These are phyloP conservation scores for Malus asiatica DNA, from an alignment of 306 rosid genomes.

Conservation along the genomic window DNA sequence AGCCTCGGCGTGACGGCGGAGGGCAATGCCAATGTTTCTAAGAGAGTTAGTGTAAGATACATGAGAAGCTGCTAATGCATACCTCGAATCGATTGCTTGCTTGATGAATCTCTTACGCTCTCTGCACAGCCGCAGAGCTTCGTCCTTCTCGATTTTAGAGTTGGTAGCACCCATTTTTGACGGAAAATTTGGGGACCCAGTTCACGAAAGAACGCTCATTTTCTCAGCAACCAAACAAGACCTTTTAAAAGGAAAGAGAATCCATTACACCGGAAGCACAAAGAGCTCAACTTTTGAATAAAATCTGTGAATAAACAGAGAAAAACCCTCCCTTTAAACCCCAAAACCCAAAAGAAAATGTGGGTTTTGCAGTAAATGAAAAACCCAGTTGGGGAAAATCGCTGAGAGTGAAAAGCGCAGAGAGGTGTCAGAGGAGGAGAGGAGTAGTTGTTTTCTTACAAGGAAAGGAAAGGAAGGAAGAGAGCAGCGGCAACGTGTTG, in stretches of 20 bases:
- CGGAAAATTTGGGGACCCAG: conserved; percentile 8
- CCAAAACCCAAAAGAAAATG: no score
- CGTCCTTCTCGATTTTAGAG: conserved; percentile 69
- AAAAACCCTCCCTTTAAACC: no score
- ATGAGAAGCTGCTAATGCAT: conserved; percentile 78
- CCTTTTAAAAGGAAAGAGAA: no score
- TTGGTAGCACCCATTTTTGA: conserved; percentile 63
- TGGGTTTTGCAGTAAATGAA: not conserved
- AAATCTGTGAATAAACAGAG: no score
- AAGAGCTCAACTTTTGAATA: no score
- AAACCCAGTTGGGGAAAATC: no score
- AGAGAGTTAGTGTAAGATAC: conserved; percentile 74
- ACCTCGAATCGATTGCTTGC: conserved; percentile 83
- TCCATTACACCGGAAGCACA: no score
- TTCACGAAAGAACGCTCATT: conserved; percentile 3
- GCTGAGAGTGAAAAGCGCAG: no score
- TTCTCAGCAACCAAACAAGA: no score
- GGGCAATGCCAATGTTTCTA: conserved; percentile 61
- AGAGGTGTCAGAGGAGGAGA: not conserved
- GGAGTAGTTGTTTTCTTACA: not conserved
- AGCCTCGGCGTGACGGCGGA: conserved; percentile 77
- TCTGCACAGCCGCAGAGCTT: conserved; percentile 70
- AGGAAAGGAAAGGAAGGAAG: no score
- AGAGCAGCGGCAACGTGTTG: not conserved
- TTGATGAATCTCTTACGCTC: conserved; percentile 70